Percentiles rank a stretch among this genome's conserved stretches.
phyloP scores from a whole-genome alignment of 495 filamentous ascomycete genomes.

The Pyrenula massariospora region DNA sequence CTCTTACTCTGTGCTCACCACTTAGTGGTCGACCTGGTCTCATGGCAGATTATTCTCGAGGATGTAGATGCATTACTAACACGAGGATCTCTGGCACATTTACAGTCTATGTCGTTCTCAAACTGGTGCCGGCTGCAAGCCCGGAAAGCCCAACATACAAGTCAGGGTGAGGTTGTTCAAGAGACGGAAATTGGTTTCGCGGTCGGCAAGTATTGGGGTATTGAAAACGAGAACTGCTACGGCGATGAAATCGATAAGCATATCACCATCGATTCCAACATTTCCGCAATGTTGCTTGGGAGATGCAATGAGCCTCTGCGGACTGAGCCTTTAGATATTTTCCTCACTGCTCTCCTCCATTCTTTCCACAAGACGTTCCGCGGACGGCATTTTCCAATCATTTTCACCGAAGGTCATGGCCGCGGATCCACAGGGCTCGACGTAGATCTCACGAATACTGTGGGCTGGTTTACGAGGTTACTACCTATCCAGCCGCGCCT shows the following conservation, averaged over 20 bases:
- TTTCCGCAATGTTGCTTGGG: slow-evolving; percentile 29
- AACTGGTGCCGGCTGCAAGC: slow-evolving; percentile 44
- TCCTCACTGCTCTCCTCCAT: slow-evolving; percentile 37
- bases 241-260: slow-evolving; percentile 32
- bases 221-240: slow-evolving; percentile 33
- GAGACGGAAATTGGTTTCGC: slow-evolving; percentile 8
- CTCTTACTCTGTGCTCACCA: slow-evolving; percentile 60
- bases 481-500: slow-evolving; percentile 29
- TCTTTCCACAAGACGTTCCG: slow-evolving; percentile 37
- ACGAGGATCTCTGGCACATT: slow-evolving; percentile 15
- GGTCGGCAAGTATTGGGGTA: slow-evolving; percentile 49
- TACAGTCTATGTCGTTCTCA: slow-evolving; percentile 44
- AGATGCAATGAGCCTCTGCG: slow-evolving; percentile 32
- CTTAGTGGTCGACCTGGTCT: slow-evolving; percentile 57
- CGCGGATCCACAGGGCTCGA: slow-evolving; percentile 36
- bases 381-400: slow-evolving; percentile 40
- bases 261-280: slow-evolving; percentile 32
- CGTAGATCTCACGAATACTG: slow-evolving; percentile 45
- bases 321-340: slow-evolving; percentile 41
- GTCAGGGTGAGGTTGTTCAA: too few species aligned
- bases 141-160: slow-evolving; percentile 25
- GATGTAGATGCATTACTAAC: slow-evolving; percentile 52
- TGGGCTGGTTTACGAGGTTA: slow-evolving; percentile 52
- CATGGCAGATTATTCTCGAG: slow-evolving; percentile 56
- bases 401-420: slow-evolving; percentile 47